Base-by-base conservation (phyloP, 2,329 filamentous ascomycete species). In the Cladosporium colombiae region DNA sequence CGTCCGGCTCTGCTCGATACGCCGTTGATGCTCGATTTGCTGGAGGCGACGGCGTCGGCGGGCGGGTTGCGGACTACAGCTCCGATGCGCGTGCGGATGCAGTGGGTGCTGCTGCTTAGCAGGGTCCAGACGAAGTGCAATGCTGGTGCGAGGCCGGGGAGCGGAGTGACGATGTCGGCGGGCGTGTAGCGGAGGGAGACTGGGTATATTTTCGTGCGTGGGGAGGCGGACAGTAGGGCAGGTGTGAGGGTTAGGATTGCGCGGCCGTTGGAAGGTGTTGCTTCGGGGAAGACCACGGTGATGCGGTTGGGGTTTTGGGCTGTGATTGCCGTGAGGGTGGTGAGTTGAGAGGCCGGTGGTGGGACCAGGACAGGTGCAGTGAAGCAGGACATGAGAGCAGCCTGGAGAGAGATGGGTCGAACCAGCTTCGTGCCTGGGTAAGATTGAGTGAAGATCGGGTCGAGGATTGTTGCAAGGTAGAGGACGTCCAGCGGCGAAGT, bases 401-500 rank as follows among this genome's bases (percentile, higher is more conserved):
- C 82, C 52, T 93, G 82, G 5, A 98, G 87, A 3, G 90, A 90
- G 56, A 98, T 87, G 55, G 85, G 89, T 72, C 89, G 88, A 29
- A 99, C 90, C 66, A 88, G 86, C 56, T 87, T 85, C 3, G 88
- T 90, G 49, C 68, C 69, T 0, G 93, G 92, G 77, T 92, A 97
- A 0, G 90, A 92, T 55, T 91, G 83, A 13, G 93, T 96, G 80
- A 99, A 98, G 76, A 99, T 85, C 2, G 95, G 95, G 76, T 97
- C 92, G 82, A 98, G 99, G 74, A 98, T 92, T 69, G 93, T 93
- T 67, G 95, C 92, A 27, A 99, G 88, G 78, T 98, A 99, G 65
- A 99, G 82, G 18, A 93, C 90, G 77, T 99, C 95, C 76, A 99
- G 87, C 10, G 95, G 95, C 11, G 91, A 96, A 37, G 93, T 97